Conservation (phyloP, 2,329 filamentous ascomycete species). For the Cercospora beticola region DNA sequence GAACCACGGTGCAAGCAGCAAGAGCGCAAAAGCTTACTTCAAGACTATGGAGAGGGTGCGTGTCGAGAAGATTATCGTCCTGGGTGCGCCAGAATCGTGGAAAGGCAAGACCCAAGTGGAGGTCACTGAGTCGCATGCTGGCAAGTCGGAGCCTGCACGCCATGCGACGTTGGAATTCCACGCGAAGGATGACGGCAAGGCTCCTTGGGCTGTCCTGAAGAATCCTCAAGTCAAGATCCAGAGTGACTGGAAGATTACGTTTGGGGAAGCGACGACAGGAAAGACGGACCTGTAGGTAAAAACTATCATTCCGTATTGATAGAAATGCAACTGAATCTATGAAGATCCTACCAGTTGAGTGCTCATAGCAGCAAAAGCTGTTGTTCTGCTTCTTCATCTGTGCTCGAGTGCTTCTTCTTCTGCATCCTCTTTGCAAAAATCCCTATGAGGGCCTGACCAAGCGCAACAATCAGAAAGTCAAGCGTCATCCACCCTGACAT, state of each 20-base stretch:
- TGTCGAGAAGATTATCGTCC: conserved; percentile 80
- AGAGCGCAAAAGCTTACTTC: conserved; percentile 70
- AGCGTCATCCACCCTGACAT: background rate
- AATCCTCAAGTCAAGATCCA: conserved; percentile 63
- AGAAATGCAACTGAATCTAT: background rate
- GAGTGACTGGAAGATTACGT: conserved; percentile 63
- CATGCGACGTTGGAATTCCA: conserved; percentile 62
- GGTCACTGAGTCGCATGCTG: conserved; percentile 60
- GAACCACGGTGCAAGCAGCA: conserved; percentile 48
- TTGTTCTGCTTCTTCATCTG: background rate
- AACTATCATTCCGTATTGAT: background rate
- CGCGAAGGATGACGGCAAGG: conserved; percentile 53
- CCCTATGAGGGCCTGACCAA: background rate
- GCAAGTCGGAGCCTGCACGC: conserved; percentile 42
- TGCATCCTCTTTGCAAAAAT: background rate
- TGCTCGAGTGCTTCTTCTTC: background rate
- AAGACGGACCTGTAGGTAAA: background rate
- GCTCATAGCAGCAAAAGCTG: no score
- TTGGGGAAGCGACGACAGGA: conserved; percentile 33
- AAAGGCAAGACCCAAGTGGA: conserved; percentile 61
- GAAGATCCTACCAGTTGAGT: background rate
- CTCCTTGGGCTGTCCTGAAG: conserved; percentile 63
- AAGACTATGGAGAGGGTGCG: conserved; percentile 75
- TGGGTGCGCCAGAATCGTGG: conserved; percentile 76
- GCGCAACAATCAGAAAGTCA: background rate